Percentiles rank a stretch among this genome's conserved stretches.
phyloP scores from a whole-genome alignment of 192 early-diverging fungal genomes.

The Coemansia sp. region DNA sequence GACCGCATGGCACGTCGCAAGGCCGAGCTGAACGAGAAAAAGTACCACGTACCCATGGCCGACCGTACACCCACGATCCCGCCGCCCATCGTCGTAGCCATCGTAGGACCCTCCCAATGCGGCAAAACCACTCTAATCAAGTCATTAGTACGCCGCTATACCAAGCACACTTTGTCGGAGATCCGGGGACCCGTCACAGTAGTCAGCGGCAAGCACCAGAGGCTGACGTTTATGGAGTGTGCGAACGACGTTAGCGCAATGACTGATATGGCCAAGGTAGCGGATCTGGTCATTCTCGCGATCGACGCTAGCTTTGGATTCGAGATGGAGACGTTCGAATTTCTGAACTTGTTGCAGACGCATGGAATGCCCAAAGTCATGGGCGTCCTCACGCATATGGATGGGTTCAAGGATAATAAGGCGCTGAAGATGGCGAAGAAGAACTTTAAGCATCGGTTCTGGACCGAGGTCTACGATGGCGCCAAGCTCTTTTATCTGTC shows the following conservation, averaged over 20 bases:
- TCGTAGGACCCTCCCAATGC: conserved; percentile 90
- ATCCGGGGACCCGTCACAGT: conserved; percentile 97
- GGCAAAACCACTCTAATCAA: conserved; percentile 98
- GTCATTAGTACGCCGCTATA: conserved; percentile 93
- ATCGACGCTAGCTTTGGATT: conserved; percentile 98
- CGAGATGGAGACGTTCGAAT: conserved; percentile 99
- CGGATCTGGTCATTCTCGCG: conserved; percentile 91
- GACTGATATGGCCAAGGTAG: conserved; percentile 97
- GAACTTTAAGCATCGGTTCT: conserved; percentile 96
- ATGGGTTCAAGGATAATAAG: conserved; percentile 95
- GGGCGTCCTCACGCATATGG: conserved; percentile 96
- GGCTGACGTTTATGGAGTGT: conserved; percentile 97
- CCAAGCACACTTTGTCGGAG: conserved; percentile 88
- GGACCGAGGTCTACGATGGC: conserved; percentile 99
- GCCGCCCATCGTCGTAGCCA: conserved; percentile 91
- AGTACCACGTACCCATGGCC: conserved; percentile 93
- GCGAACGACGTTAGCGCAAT: conserved; percentile 96
- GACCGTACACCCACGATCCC: conserved; percentile 90
- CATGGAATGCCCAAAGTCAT: conserved; percentile 98
- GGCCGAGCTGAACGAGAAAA: conserved; percentile 83
- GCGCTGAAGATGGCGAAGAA: conserved; percentile 87
- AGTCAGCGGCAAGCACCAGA: conserved; percentile 91
- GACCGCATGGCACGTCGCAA: conserved; percentile 81
- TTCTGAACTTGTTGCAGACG: conserved; percentile 93
- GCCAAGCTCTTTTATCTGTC: conserved; percentile 99